These are phyloP conservation scores for Xanthoconium separans DNA, from an alignment of 1,284 basidiomycete genomes.

Conservation along the genomic window DNA sequence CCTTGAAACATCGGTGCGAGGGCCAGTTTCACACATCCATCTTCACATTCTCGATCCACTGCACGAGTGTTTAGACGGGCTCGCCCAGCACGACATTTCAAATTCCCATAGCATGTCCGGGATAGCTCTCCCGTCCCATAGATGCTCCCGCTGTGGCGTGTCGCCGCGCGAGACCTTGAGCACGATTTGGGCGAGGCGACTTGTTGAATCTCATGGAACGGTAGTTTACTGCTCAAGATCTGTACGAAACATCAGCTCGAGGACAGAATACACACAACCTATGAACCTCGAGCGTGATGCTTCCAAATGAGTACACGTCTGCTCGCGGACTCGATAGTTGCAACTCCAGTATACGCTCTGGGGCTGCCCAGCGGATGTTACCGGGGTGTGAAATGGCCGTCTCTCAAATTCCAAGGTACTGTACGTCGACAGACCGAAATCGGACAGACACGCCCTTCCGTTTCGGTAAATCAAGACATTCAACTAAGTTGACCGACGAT, in stretches of 20 bases:
- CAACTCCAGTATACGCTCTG: conserved; percentile 13
- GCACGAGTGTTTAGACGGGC: conserved; percentile 17
- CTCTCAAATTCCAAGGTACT: conserved; percentile 25
- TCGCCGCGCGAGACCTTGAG: conserved; percentile 14
- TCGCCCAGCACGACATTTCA: conserved; percentile 19
- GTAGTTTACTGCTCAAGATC: conserved; percentile 27
- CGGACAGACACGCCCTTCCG: conserved; percentile 25
- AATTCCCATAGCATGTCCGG: conserved; percentile 25
- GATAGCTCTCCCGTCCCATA: conserved; percentile 24
- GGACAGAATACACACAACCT: neutral
- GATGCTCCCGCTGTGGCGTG: conserved; percentile 10
- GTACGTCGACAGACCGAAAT: conserved; percentile 31
- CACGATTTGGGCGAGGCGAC: conserved; percentile 22
- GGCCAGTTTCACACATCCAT: too few species aligned
- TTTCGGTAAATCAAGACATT: conserved; percentile 34
- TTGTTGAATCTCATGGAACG: conserved; percentile 21
- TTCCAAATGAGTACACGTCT: conserved; percentile 31
- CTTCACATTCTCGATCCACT: neutral
- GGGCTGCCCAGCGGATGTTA: conserved; percentile 33
- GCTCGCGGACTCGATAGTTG: conserved; percentile 23
- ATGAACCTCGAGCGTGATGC: conserved; percentile 29
- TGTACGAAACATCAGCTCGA: conserved; percentile 2
- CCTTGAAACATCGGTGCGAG: too few species aligned
- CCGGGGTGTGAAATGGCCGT: conserved; percentile 23
- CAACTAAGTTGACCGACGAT: conserved; percentile 15